phyloP scores from a whole-genome alignment of 2,329 filamentous ascomycete genomes.

The Metarhizium brunneum region DNA sequence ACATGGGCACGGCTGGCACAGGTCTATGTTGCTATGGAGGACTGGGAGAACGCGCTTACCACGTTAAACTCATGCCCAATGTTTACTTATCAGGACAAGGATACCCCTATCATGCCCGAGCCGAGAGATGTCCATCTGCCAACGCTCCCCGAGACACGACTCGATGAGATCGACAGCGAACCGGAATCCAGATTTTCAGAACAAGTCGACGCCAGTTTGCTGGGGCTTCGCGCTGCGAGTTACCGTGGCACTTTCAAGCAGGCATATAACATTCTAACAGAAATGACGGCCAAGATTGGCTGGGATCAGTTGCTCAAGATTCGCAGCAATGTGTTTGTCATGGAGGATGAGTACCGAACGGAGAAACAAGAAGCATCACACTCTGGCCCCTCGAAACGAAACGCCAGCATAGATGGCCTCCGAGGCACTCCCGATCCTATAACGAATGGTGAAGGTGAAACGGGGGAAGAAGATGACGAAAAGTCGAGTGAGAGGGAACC shows the following conservation, averaged over 20 bases:
- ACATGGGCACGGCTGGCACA: conserved; percentile 93
- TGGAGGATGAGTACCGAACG: conserved; percentile 96
- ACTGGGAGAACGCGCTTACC: conserved; percentile 91
- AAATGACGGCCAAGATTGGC: conserved; percentile 92
- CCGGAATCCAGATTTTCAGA: conserved; percentile 73
- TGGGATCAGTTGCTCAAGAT: conserved; percentile 96
- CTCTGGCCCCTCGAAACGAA: conserved; percentile 46
- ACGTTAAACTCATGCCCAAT: conserved; percentile 98
- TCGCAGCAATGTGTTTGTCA: conserved; percentile 94
- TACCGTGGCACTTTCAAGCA: conserved; percentile 96
- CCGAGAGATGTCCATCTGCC: conserved; percentile 82
- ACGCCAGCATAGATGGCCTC: conserved; percentile 71
- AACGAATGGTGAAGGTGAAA: conserved; percentile 36
- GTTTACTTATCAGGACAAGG: conserved; percentile 99
- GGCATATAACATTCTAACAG: conserved; percentile 86
- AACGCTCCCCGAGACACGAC: conserved; percentile 75
- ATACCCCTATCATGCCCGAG: conserved; percentile 88
- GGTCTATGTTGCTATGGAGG: conserved; percentile 87
- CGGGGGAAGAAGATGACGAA: conserved; percentile 21
- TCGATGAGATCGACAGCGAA: conserved; percentile 95
- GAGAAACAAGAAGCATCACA: conserved; percentile 62
- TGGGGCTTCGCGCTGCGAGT: conserved; percentile 75
- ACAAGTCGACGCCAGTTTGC: conserved; percentile 75
- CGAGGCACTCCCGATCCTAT: conserved; percentile 57
- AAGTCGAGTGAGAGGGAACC: conserved; percentile 12